Evolutionary conservation across 108 stramenopile species (phyloP).

Genomic region (Pseudonitzschia multiseries): DNA sequence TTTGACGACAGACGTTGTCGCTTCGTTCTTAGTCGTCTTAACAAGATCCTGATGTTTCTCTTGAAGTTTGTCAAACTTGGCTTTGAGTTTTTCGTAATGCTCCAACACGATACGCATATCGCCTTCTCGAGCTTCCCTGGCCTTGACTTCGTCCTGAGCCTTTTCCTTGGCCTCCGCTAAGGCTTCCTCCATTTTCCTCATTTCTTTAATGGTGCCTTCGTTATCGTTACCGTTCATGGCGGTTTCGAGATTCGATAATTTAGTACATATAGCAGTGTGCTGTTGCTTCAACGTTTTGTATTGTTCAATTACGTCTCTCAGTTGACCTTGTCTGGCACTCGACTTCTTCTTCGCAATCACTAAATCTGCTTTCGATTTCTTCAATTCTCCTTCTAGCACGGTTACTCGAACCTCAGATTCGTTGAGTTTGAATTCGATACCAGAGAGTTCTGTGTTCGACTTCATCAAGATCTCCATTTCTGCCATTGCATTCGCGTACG

Average conservation of each 20-base stretch:
- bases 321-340: slow-evolving; percentile 9
- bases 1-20: not conserved
- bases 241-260: slow-evolving; percentile 19
- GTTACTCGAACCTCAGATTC: slow-evolving; percentile 17
- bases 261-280: slow-evolving; percentile 2
- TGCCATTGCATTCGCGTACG: slow-evolving; percentile 18
- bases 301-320: slow-evolving; percentile 27
- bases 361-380: slow-evolving; percentile 5
- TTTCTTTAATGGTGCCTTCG: slow-evolving; percentile 17
- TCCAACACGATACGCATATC: slow-evolving; percentile 27
- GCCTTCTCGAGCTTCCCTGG: slow-evolving; percentile 18
- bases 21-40: not conserved
- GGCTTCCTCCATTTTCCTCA: slow-evolving; percentile 22
- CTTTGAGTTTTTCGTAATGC: slow-evolving; percentile 29
- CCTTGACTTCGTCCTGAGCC: slow-evolving; percentile 3
- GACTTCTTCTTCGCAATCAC: slow-evolving; percentile 18
- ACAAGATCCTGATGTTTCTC: not conserved
- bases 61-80: slow-evolving; percentile 1
- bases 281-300: slow-evolving; percentile 33
- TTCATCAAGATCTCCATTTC: slow-evolving; percentile 19
- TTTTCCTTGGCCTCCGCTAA: slow-evolving; percentile 14
- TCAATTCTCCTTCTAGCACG: slow-evolving; percentile 15
- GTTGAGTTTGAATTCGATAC: slow-evolving; percentile 3
- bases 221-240: not conserved
- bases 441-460: slow-evolving; percentile 15